These are phyloP conservation scores for Cryptosporidium ubiquitum DNA, from an alignment of 169 alveolate genomes.

Conservation along the genomic window DNA sequence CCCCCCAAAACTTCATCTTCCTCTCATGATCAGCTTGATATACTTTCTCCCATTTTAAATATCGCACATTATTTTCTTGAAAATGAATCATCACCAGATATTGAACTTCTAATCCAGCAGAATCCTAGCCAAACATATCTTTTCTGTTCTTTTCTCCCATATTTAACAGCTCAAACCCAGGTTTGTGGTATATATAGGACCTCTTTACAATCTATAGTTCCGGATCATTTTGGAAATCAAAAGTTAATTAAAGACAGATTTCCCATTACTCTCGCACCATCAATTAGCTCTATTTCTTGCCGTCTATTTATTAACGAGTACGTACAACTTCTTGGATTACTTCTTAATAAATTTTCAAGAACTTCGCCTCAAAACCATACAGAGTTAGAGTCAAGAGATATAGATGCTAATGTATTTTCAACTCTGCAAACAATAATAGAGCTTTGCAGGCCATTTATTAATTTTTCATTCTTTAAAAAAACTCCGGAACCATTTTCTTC, in stretches of 20 bases:
- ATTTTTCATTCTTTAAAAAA: conserved; percentile 51
- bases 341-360: conserved; percentile 15
- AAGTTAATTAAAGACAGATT: neutral
- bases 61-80: conserved; percentile 29
- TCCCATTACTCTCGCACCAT: neutral
- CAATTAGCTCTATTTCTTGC: conserved; percentile 31
- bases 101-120: conserved; percentile 16
- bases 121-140: neutral
- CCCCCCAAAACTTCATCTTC: conserved; percentile 48
- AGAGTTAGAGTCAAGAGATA: conserved; percentile 27
- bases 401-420: neutral
- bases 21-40: conserved; percentile 37
- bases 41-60: conserved; percentile 45
- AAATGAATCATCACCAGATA: neutral
- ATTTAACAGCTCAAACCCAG: conserved; percentile 9
- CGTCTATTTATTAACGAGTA: conserved; percentile 55
- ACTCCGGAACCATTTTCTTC: conserved; percentile 54
- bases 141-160: conserved; percentile 33
- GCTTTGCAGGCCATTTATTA: conserved; percentile 49
- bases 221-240: neutral
- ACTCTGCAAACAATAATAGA: conserved; percentile 55
- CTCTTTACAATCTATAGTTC: neutral
- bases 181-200: conserved; percentile 56
- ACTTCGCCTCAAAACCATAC: neutral
- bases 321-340: conserved; percentile 54